Evolutionary conservation across 306 rosid genomes (phyloP), one percentile per base, ranked within the genome.

Genomic region (Ammopiptanthus mongolicus): DNA sequence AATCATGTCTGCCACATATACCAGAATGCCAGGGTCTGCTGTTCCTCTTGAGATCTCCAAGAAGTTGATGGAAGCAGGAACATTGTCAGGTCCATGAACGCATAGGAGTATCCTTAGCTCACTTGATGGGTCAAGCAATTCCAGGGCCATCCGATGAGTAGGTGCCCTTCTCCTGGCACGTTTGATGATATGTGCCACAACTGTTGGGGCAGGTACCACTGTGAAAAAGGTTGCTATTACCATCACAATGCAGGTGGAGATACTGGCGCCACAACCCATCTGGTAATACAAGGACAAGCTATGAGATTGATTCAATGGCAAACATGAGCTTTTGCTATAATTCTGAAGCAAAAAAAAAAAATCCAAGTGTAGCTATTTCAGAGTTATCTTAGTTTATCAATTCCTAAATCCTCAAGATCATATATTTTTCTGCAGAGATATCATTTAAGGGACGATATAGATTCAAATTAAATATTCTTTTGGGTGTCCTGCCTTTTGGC

Each of bases 21-120:
- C 87, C 31, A 85, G 57, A 8, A 89, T 81, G 21, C 93, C 96
- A 0, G 96, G 91, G 42, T 90, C 86, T 17, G 75, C 46, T 44
- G 79, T 17, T 47, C 97, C 96, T 18, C 93, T 73, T 15, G 96
- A 82, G 58, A 95, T 88, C 84, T 95, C 99, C 85, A 92, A 82
- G 72, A 95, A 82, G 91, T 92, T 95, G 25, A 92, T 80, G 74
- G 85, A 71, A 23, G 90, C 79, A 21, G 82, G 62, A 42, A 83
- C 77, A 65, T 90, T 89, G 2, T 87, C 88, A 17, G 84, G 88
- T 58, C 97, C 97, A 51, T 95, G 93, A 65, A 95, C 64, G 42
- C 96, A 92, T 5, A 90, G 60, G 39, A 95, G 78, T 53, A 95
- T 78, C 25, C 81, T 86, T 31, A 95, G 81, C 74, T 90, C 93